Base-by-base conservation (phyloP, 805 yeast genomes). In the Candida hispaniensis region DNA sequence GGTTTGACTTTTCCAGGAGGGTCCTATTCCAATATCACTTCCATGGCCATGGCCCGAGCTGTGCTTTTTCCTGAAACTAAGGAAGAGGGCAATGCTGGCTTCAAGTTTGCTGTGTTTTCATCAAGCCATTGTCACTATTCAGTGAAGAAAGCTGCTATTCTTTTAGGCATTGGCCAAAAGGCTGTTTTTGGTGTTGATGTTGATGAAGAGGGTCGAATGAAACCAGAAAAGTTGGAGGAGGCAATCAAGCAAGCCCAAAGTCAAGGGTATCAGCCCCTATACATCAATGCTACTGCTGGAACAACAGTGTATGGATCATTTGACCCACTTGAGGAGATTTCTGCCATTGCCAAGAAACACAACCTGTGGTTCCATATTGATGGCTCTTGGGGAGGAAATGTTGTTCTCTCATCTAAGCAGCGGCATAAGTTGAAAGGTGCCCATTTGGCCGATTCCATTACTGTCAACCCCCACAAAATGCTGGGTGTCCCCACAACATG, bases 311-410 rank as follows among this genome's bases (percentile, higher is more conserved):
- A 73, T 47, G 94, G 94, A 1, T 77, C 91, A 5, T 82, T 66
- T 53, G 94, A 81, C 48, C 73, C 77, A 13, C 65, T 81, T 46
- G 62, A 50, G 15, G 67, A 66, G 25, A 71, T 82, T 20, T 55
- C 74, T 1, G 48, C 40, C 1, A 52, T 81, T 2, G 72, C 85
- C 10, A 59, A 67, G 38, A 61, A 62, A 39, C 51, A 74, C 53
- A 54, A 64, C n/a, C 34, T 72, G 6, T 82, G 93, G 88, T 68
- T 79, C 50, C 94, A 81, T 53, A 69, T 81, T 24, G 94, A 81
- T 56, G 94, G 91, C 1, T 79, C 91, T 5, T 80, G 93, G 93
- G 94, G 94, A 19, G 94, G 88, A 6, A 82, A 82, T 47, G 75
- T 78, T 7, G 64, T 79, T 0, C 82, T 81, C 58, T 73, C 82